A percentile compares a stretch with the other conserved stretches of the same genome.
Evolutionary conservation across 2,329 filamentous ascomycete genomes (phyloP).

Genomic region (Phaeophleospora eucalypticola): DNA sequence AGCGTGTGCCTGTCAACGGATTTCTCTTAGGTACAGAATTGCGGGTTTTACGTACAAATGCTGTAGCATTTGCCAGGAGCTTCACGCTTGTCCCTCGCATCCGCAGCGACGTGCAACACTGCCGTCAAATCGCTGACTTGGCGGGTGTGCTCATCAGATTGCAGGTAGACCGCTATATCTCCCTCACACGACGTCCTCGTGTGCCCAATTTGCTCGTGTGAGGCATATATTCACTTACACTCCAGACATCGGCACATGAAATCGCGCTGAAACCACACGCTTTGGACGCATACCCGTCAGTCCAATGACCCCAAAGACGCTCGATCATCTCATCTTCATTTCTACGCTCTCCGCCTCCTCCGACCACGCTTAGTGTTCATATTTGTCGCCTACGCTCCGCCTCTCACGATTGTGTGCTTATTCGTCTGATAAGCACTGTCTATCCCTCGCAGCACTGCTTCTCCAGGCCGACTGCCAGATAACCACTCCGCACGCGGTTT

Average conservation of each 20-base stretch:
- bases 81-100: conserved; percentile 7
- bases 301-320: conserved; percentile 35
- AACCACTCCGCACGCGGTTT: conserved; percentile 15
- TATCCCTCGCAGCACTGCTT: conserved; percentile 5
- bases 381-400: conserved; percentile 9
- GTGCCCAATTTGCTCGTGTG: no score
- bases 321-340: conserved; percentile 33
- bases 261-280: no score
- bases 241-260: background rate
- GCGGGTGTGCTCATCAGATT: background rate
- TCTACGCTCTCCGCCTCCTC: conserved; percentile 28
- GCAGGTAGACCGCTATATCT: conserved; percentile 7
- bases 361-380: conserved; percentile 23
- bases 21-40: conserved; percentile 20
- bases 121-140: conserved; percentile 8
- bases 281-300: no score
- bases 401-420: conserved; percentile 14
- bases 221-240: conserved; percentile 8
- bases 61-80: conserved; percentile 4
- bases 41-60: conserved; percentile 19
- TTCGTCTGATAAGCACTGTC: conserved; percentile 19
- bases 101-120: conserved; percentile 5
- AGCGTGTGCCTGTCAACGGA: conserved; percentile 8
- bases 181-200: conserved; percentile 16
- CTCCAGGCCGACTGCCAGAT: conserved; percentile 5